Conservation (phyloP, 169 alveolate species). For the Plasmodium adleri region DNA sequence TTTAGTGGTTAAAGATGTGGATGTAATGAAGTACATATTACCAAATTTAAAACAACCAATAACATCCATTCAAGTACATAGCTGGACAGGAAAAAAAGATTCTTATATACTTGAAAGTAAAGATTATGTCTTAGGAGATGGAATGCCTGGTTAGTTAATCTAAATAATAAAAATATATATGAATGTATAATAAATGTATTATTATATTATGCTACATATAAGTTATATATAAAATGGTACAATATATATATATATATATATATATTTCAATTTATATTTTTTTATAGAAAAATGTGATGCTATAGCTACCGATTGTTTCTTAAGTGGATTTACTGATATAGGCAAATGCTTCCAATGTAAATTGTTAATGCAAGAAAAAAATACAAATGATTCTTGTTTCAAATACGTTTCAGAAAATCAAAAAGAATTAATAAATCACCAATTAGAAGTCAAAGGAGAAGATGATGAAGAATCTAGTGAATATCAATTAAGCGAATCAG, state of each 20-base stretch:
- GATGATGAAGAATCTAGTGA: slow-evolving; percentile 16
- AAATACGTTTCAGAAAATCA: neutral
- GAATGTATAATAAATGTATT: neutral
- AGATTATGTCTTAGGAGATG: slow-evolving; percentile 11
- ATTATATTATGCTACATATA: neutral
- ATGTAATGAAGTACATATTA: slow-evolving; percentile 1
- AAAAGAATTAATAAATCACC: neutral
- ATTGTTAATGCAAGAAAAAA: neutral
- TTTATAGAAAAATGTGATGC: slow-evolving; percentile 13
- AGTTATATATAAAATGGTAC: neutral
- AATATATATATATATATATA: too few relatives aligned
- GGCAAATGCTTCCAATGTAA: slow-evolving; percentile 29
- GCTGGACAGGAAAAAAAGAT: neutral
- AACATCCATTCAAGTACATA: slow-evolving; percentile 22
- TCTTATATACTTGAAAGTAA: neutral
- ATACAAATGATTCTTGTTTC: neutral
- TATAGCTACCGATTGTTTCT: slow-evolving; percentile 7
- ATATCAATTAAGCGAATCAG: neutral
- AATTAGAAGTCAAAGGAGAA: neutral
- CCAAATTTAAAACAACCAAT: slow-evolving; percentile 3
- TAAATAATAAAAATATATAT: neutral
- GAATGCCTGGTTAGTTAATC: slow-evolving; percentile 7
- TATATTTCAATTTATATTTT: neutral
- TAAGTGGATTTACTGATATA: slow-evolving; percentile 42
- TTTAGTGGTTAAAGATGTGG: neutral